Evolutionary conservation across 1,139 yeast genomes (phyloP).

Genomic region (Kodamaea derodonti): DNA sequence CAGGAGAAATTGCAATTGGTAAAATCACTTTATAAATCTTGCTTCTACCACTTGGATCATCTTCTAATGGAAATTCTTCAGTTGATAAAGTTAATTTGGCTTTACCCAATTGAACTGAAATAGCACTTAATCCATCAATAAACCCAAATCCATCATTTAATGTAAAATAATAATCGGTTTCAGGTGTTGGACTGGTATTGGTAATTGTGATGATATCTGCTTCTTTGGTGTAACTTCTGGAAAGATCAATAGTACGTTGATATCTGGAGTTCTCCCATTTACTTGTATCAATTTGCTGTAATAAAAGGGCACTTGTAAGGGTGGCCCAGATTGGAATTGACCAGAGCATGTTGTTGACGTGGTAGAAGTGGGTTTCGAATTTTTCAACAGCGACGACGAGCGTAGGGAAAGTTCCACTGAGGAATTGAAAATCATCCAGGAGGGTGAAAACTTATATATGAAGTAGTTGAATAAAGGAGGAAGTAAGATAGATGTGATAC

Average conservation of each 20-base stretch:
- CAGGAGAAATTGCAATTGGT: constrained; percentile 67
- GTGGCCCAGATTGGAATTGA: background rate
- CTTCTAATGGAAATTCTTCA: constrained; percentile 23
- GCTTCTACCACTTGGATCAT: constrained; percentile 24
- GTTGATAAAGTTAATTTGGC: constrained; percentile 26
- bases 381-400: too few relatives aligned
- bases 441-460: too few relatives aligned
- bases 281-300: constrained; percentile 6
- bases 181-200: constrained; percentile 58
- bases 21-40: constrained; percentile 41
- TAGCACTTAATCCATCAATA: constrained; percentile 45
- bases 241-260: constrained; percentile 56
- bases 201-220: constrained; percentile 50
- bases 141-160: constrained; percentile 44
- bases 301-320: constrained; percentile 6
- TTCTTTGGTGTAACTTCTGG: constrained; percentile 66
- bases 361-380: background rate
- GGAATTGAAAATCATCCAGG: too few relatives aligned
- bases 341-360: constrained; percentile 2
- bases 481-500: too few relatives aligned
- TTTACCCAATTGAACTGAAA: constrained; percentile 28
- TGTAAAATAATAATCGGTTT: constrained; percentile 52
- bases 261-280: constrained; percentile 48
- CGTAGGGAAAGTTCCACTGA: too few relatives aligned
- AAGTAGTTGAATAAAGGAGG: too few relatives aligned